Conservation (phyloP, 768 basidiomycete genomes). For the Agaricus subrufescens region DNA sequence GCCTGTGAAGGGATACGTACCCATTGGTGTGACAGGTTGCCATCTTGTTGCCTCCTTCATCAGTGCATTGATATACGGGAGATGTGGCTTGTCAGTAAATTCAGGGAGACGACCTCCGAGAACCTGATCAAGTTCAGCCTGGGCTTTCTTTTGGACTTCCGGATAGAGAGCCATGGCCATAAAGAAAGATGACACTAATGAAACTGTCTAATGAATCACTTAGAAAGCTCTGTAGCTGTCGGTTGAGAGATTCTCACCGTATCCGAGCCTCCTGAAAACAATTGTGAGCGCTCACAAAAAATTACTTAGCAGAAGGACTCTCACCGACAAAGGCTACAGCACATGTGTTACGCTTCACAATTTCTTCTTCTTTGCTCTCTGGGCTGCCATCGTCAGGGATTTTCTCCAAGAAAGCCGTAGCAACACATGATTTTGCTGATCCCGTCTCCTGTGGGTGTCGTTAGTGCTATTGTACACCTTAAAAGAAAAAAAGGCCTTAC, state of each 20-base stretch:
- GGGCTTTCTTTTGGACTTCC: constrained; percentile 13
- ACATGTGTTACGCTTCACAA: background rate
- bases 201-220: constrained; percentile 9
- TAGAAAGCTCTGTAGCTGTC: background rate
- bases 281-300: background rate
- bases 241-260: constrained; percentile 1
- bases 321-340: constrained; percentile 5
- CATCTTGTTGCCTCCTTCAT: constrained; percentile 32
- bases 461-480: background rate
- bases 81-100: constrained; percentile 14
- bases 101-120: constrained; percentile 25
- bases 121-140: constrained; percentile 13
- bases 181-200: constrained; percentile 13
- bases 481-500: constrained; percentile 16
- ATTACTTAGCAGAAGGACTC: background rate
- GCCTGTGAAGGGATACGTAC: background rate
- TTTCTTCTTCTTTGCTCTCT: background rate
- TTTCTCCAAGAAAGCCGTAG: constrained; percentile 1
- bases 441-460: background rate
- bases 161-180: constrained; percentile 16
- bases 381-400: constrained; percentile 7
- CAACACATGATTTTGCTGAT: constrained; percentile 4
- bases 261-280: constrained; percentile 5
- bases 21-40: constrained; percentile 24
- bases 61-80: constrained; percentile 31